Evolutionary conservation across 345 rosid species (phyloP).

Genomic region (Arabis hirsuta): DNA sequence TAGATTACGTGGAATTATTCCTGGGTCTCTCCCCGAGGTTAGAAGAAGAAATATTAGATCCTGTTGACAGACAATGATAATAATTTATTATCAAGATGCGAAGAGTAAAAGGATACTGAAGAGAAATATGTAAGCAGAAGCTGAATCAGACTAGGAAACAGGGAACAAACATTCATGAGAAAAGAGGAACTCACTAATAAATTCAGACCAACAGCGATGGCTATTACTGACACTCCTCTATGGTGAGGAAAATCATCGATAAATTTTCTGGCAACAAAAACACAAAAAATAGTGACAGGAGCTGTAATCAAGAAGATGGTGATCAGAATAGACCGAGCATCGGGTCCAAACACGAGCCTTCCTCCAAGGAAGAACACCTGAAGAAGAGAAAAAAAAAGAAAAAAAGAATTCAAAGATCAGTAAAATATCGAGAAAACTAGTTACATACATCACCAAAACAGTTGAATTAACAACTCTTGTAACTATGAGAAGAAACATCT

Average conservation of each 20-base stretch:
- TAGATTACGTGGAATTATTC: constrained; percentile 77
- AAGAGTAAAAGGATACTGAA: constrained; percentile 2
- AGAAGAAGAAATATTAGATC: constrained; percentile 72
- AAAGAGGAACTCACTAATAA: constrained; percentile 58
- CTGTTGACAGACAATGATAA: constrained; percentile 47
- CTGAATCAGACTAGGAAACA: neutral
- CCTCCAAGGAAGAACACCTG: constrained; percentile 79
- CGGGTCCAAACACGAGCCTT: constrained; percentile 96
- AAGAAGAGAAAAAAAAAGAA: constrained; percentile 37
- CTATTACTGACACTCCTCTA: constrained; percentile 69
- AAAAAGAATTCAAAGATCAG: neutral
- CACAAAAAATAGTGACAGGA: constrained; percentile 76
- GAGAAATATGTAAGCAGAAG: neutral
- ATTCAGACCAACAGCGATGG: constrained; percentile 54
- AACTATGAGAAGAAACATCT: neutral
- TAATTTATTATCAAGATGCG: constrained; percentile 1
- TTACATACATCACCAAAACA: neutral
- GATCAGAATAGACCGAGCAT: constrained; percentile 68
- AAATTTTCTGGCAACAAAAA: constrained; percentile 74
- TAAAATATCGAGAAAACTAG: neutral
- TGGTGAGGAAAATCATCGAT: constrained; percentile 70
- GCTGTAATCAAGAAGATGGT: constrained; percentile 70
- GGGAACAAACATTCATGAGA: constrained; percentile 28
- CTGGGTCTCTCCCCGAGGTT: constrained; percentile 96
- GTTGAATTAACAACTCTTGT: constrained; percentile 2